Percentiles rank a stretch among this genome's conserved stretches.
These are phyloP conservation scores for Biscogniauxia sp. DNA, from an alignment of 2,329 filamentous ascomycete genomes.

Conservation along the genomic window DNA sequence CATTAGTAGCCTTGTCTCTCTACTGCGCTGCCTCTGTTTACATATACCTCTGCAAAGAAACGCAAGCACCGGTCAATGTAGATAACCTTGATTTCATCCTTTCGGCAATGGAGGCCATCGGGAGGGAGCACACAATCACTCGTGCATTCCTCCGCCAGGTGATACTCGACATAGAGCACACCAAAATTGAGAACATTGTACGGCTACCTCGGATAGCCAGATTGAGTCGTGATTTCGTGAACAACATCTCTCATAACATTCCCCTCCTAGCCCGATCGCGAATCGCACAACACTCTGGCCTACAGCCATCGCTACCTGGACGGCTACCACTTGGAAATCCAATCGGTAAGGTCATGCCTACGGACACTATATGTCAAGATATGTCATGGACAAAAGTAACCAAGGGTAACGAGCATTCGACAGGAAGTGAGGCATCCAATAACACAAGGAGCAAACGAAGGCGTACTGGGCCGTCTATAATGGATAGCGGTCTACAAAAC, in stretches of 20 bases:
- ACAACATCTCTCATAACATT: constrained; percentile 36
- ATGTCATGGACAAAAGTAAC: background rate
- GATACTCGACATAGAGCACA: constrained; percentile 71
- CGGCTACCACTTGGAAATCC: constrained; percentile 40
- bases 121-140: constrained; percentile 71
- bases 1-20: constrained; percentile 77
- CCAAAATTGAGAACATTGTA: constrained; percentile 38
- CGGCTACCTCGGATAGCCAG: constrained; percentile 36
- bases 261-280: constrained; percentile 48
- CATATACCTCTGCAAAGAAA: constrained; percentile 62
- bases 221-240: constrained; percentile 31
- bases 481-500: background rate
- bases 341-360: constrained; percentile 22
- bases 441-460: constrained; percentile 10
- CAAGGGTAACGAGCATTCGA: background rate
- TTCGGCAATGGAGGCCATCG: constrained; percentile 73
- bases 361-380: background rate
- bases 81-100: constrained; percentile 71
- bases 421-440: background rate
- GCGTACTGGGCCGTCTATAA: background rate
- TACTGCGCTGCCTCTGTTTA: constrained; percentile 86
- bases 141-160: constrained; percentile 83
- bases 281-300: constrained; percentile 40
- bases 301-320: constrained; percentile 43
- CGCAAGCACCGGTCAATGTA: constrained; percentile 45